Conservation (phyloP, 495 filamentous ascomycete genomes). For the Podospora fimiseda region DNA sequence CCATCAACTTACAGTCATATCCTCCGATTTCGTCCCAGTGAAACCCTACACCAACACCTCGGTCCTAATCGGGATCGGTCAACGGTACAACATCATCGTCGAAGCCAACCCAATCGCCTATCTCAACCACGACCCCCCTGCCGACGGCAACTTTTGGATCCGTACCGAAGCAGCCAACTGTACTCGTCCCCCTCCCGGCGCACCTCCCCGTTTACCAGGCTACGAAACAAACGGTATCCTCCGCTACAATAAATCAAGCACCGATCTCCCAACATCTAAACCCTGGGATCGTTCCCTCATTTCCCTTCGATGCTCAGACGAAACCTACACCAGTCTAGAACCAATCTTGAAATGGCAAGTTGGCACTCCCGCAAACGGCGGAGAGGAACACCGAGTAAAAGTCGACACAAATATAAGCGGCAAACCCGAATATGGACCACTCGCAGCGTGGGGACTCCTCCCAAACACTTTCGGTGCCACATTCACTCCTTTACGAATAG, state of each 20-base stretch:
- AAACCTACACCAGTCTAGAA: conserved; percentile 13
- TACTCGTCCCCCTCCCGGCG: neutral
- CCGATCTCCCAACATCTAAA: too few species aligned
- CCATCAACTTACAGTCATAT: conserved; percentile 49
- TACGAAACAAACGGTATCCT: conserved; percentile 32
- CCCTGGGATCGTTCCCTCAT: too few species aligned
- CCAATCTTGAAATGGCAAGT: conserved; percentile 18
- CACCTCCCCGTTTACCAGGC: neutral
- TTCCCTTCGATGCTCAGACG: conserved; percentile 6
- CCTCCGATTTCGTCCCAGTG: conserved; percentile 48
- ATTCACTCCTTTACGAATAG: conserved; percentile 9
- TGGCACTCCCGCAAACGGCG: conserved; percentile 7
- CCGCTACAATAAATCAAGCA: conserved; percentile 15
- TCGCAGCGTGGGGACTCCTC: neutral
- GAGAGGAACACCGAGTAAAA: conserved; percentile 1
- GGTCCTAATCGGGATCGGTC: conserved; percentile 57
- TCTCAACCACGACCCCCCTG: conserved; percentile 21
- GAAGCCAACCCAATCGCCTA: conserved; percentile 37
- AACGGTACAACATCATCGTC: conserved; percentile 65
- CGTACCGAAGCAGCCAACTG: conserved; percentile 24
- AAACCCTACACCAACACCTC: conserved; percentile 34
- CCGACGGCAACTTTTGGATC: conserved; percentile 51
- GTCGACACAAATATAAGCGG: neutral
- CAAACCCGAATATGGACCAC: neutral
- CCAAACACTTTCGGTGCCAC: neutral